Base-by-base conservation (phyloP, 139 green algal species). In the Chara braunii region DNA sequence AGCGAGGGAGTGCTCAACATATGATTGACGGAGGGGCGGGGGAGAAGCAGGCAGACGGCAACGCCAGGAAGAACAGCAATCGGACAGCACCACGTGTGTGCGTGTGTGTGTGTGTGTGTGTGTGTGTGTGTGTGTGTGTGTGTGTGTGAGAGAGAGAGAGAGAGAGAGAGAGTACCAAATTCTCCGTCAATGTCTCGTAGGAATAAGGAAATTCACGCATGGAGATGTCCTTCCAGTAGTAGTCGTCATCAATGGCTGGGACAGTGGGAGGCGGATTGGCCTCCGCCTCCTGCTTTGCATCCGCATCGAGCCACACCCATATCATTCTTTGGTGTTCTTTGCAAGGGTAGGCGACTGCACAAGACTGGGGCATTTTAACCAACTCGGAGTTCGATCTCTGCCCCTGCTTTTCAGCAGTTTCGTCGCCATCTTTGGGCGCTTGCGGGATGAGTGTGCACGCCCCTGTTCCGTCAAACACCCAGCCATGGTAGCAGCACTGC, bases 401-500 rank as follows among this genome's bases (percentile, higher is more conserved):
- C n/a, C n/a, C n/a, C n/a, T n/a, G n/a, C n/a, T n/a, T n/a, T n/a
- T n/a, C n/a, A n/a, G n/a, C n/a, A n/a, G n/a, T n/a, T n/a, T n/a
- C n/a, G n/a, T n/a, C n/a, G 11, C 55, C 55, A 18, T 51, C 32
- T 7, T 9, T 22, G 18, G 63, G 63, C 11, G 65, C 65, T 66
- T 77, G 68, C 8, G 68, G 68, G 12, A 77, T 77, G 23, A 22
- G 34, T 4, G 64, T 28, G 64, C 68, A 77, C 8, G 30, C 28
- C 35, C 69, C 71, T 26, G 37, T 18, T 23, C 24, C 58, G 7
- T 6, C 29, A 32, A 77, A 77, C 29, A 37, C 56, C 68, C 68
- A 77, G 6, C 68, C 68, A 22, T 77, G 68, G 50, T 77, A 77
- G 9, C 45, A 74, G 64, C 68, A 77, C 67, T 78, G 66, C 22